Evolutionary conservation across 345 rosid genomes (phyloP), one percentile per base, ranked within the genome.

Genomic region (Carallia pectinifolia): DNA sequence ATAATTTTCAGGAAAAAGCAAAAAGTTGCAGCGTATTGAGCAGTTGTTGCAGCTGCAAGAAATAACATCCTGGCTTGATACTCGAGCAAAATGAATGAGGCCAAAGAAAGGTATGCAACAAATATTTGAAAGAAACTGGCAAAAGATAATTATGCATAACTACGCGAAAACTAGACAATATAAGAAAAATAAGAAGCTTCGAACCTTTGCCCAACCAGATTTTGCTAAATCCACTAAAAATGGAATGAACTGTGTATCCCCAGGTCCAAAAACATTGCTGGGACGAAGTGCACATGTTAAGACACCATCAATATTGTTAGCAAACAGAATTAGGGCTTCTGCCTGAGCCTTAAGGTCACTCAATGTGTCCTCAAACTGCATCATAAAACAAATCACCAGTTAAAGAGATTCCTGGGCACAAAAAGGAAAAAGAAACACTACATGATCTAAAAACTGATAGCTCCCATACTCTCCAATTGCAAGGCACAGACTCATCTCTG

Each of bases 341-440:
- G 97, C 97, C 81, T 95, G 97, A 85, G 95, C 95, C 81, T 82
- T 95, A 53, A 94, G 90, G 77, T 91, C 98, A 81, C 73, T 88
- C 79, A 87, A 58, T 78, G 67, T 76, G 61, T 89, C 91, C 31
- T 73, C 81, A 64, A 87, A 88, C 98, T 94, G 86, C 74, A 82
- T 65, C 58, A 62, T 16, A 62, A 71, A 10, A 69, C 60, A 65
- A 6, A 77, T 13, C 72, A 76, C 48, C 69, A 73, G 50, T 65
- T 40, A 53, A 16, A 81, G 44, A 36, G 70, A 77, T 53, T 62
- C 71, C 66, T 39, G 55, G 76, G 40, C 61, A 66, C 48, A 62
- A 47, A 34, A 53, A 52, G 59, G 36, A 69, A 23, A 55, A 53
- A 2, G 55, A 27, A 38, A 61, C 55, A 9, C 7, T 61, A 6